A percentile compares a stretch with the other conserved stretches of the same genome.
Conservation (phyloP, 1,284 basidiomycete species). For the Jaminaea rosea region DNA sequence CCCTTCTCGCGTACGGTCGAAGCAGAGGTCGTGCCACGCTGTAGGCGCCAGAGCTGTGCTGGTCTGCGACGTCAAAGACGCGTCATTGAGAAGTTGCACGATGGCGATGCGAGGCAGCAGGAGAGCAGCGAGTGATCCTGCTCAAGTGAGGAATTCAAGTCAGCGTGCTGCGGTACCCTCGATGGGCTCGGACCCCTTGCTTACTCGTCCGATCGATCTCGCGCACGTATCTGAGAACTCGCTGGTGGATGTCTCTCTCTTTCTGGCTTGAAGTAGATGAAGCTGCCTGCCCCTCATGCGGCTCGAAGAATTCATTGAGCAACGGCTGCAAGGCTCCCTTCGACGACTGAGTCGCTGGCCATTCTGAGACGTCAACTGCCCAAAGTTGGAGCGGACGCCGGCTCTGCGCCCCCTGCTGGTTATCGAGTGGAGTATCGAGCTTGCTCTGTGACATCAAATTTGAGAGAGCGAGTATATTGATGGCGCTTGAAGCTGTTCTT, state of each 20-base stretch:
- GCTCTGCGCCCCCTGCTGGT: no score
- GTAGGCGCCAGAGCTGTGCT: background rate
- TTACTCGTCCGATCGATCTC: slow-evolving; percentile 7
- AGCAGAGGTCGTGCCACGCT: slow-evolving; percentile 1
- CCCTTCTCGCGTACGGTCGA: slow-evolving; percentile 1
- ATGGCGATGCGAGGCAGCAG: background rate
- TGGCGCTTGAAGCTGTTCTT: no score
- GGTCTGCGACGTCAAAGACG: background rate
- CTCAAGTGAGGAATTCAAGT: no score
- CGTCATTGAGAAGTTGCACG: background rate
- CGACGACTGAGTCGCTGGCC: background rate
- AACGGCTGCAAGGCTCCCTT: background rate
- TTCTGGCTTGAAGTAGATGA: background rate
- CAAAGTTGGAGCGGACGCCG: no score
- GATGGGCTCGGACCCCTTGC: no score
- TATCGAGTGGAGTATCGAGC: no score
- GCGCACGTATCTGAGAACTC: slow-evolving; percentile 4
- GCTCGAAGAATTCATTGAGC: background rate
- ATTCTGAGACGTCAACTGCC: background rate
- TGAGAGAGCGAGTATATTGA: no score
- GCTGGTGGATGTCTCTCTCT: no score
- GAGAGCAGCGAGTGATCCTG: background rate
- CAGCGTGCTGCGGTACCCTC: no score
- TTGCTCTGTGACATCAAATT: no score
- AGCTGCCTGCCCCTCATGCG: background rate